Evolutionary conservation across 2,329 filamentous ascomycete genomes (phyloP).

Genomic region (Akanthomyces muscarius): DNA sequence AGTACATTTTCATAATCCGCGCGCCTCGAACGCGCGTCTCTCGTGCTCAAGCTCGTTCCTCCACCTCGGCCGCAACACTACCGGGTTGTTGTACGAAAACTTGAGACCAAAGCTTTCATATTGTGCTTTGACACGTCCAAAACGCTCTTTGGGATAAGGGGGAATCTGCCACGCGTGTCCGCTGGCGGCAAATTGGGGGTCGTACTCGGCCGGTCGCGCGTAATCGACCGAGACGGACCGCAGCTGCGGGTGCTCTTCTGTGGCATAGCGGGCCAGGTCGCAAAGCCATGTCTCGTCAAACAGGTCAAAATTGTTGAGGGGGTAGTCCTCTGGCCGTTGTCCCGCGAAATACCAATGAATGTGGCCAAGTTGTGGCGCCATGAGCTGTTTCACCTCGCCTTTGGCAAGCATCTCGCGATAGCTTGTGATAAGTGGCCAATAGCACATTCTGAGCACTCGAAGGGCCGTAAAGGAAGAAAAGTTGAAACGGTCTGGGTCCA

Average conservation of each 20-base stretch:
- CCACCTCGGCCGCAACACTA: too few relatives aligned
- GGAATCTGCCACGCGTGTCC: too few relatives aligned
- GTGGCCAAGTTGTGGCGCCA: neutral
- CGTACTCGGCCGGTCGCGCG: too few relatives aligned
- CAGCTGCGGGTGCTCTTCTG: neutral
- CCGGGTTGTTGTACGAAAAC: too few relatives aligned
- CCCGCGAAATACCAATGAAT: neutral
- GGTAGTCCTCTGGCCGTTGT: accelerated
- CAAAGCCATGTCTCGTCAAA: neutral
- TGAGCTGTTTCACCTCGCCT: neutral
- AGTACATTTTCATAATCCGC: too few relatives aligned
- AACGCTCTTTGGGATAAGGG: too few relatives aligned
- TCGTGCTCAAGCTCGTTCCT: too few relatives aligned
- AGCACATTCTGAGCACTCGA: neutral
- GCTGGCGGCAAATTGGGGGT: too few relatives aligned
- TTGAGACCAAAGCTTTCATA: too few relatives aligned
- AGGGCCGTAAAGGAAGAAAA: neutral
- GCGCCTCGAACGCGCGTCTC: too few relatives aligned
- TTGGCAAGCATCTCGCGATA: neutral
- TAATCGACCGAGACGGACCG: neutral
- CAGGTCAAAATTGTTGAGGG: too few relatives aligned
- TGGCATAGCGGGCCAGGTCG: neutral
- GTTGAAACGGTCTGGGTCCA: neutral
- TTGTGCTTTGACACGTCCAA: too few relatives aligned
- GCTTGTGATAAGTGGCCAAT: neutral